A percentile compares a stretch with the other conserved stretches of the same genome.
Evolutionary conservation across 2,329 filamentous ascomycete species (phyloP).

Genomic region (Akanthomyces uredinophilus): DNA sequence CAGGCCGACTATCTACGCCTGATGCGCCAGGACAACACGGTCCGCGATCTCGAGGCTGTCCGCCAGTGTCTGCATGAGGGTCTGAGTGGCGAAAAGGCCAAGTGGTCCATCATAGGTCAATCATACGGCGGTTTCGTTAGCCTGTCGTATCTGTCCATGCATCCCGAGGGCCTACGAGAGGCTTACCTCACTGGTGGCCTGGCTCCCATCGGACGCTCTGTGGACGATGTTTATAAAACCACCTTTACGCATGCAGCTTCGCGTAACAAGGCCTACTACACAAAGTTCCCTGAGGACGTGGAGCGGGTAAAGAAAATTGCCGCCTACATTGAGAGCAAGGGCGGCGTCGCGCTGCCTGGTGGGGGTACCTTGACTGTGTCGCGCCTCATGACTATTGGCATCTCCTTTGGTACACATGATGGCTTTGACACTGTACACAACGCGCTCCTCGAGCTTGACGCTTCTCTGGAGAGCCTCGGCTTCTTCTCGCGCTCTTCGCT

Average conservation of each 20-base stretch:
- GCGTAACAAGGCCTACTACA: constrained; percentile 75
- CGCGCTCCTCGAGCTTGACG: constrained; percentile 62
- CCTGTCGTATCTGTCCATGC: constrained; percentile 77
- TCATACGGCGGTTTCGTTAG: constrained; percentile 87
- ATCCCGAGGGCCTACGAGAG: constrained; percentile 72
- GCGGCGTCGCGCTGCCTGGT: constrained; percentile 56
- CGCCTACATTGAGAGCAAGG: constrained; percentile 56
- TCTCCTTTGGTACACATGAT: constrained; percentile 73
- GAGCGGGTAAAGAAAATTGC: constrained; percentile 62
- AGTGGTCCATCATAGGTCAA: constrained; percentile 86
- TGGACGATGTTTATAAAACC: constrained; percentile 70
- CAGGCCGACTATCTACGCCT: constrained; percentile 78
- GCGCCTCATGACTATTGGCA: constrained; percentile 72
- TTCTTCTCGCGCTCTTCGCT: constrained; percentile 69
- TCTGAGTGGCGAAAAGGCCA: constrained; percentile 63
- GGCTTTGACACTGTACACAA: constrained; percentile 72
- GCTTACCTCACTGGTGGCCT: constrained; percentile 81
- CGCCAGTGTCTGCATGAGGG: constrained; percentile 67
- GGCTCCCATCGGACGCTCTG: constrained; percentile 64
- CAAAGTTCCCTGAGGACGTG: constrained; percentile 79
- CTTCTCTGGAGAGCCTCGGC: constrained; percentile 72
- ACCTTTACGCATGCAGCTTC: constrained; percentile 65
- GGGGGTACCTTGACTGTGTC: constrained; percentile 68
- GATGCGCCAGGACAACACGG: constrained; percentile 87
- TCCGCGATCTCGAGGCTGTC: constrained; percentile 83